Evolutionary conservation across 495 filamentous ascomycete species (phyloP).

Genomic region (Talaromyces nanjingensis): DNA sequence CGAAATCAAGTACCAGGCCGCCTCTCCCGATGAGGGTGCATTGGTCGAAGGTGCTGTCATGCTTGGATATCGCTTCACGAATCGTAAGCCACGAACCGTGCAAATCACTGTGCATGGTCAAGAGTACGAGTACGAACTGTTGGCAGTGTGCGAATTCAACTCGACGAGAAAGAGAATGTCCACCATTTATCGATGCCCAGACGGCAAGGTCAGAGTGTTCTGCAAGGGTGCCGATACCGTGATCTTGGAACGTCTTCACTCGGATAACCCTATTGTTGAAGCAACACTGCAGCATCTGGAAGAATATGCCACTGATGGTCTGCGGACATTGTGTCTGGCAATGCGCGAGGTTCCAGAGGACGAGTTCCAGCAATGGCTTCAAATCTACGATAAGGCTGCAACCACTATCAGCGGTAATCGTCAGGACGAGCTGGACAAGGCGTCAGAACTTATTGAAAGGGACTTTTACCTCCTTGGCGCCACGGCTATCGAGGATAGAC

Average conservation of each 20-base stretch:
- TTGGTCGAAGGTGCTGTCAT: slow-evolving; percentile 84
- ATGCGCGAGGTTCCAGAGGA: slow-evolving; percentile 90
- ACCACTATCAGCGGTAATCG: slow-evolving; percentile 91
- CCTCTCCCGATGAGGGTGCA: slow-evolving; percentile 95
- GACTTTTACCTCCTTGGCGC: slow-evolving; percentile 88
- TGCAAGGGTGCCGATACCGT: slow-evolving; percentile 98
- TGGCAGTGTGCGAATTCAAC: slow-evolving; percentile 98
- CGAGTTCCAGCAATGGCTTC: slow-evolving; percentile 83
- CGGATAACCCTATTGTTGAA: slow-evolving; percentile 79
- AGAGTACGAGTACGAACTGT: slow-evolving; percentile 77
- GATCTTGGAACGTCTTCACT: slow-evolving; percentile 77
- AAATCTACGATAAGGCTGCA: slow-evolving; percentile 79
- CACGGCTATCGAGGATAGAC: slow-evolving; percentile 93
- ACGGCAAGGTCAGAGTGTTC: slow-evolving; percentile 89
- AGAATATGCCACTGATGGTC: slow-evolving; percentile 94
- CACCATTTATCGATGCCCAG: slow-evolving; percentile 90
- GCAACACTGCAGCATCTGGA: slow-evolving; percentile 86
- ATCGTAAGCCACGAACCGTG: slow-evolving; percentile 81
- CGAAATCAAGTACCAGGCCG: slow-evolving; percentile 93
- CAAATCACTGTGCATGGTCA: slow-evolving; percentile 66
- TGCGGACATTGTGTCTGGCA: slow-evolving; percentile 90
- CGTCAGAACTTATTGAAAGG: slow-evolving; percentile 89
- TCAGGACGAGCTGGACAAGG: slow-evolving; percentile 94
- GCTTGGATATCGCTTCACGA: slow-evolving; percentile 83
- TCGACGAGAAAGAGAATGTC: slow-evolving; percentile 98